These are phyloP conservation scores for Meredithiella fracta DNA, from an alignment of 2,329 filamentous ascomycete species.

Conservation along the genomic window DNA sequence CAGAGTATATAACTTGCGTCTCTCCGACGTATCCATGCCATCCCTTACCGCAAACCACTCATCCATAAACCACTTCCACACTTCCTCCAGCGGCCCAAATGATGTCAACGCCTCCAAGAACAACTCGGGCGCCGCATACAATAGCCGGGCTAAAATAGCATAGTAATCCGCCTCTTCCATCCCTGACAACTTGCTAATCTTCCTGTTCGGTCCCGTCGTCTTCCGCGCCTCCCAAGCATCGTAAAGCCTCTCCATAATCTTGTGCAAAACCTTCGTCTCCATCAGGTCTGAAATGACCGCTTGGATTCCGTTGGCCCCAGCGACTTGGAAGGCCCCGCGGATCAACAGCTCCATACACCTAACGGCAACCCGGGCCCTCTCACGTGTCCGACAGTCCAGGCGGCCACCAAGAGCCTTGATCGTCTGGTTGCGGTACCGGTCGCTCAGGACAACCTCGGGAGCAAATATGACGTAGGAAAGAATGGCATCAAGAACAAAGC, in stretches of 20 bases:
- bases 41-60: conserved; percentile 57
- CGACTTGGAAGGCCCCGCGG: conserved; percentile 43
- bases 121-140: conserved; percentile 51
- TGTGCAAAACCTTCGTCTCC: conserved; percentile 43
- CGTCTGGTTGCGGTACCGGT: conserved; percentile 35
- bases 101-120: conserved; percentile 43
- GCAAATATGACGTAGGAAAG: conserved; percentile 57
- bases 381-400: conserved; percentile 37
- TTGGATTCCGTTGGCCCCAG: conserved; percentile 42
- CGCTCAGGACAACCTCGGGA: conserved; percentile 46
- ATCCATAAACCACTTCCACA: conserved; percentile 42
- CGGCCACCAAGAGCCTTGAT: conserved; percentile 32
- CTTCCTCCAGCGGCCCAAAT: conserved; percentile 30
- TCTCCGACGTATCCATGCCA: conserved; percentile 45
- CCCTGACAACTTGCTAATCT: conserved; percentile 50
- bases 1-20: conserved; percentile 56
- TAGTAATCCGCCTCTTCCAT: conserved; percentile 76
- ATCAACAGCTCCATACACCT: conserved; percentile 50
- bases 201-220: conserved; percentile 64
- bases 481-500: conserved; percentile 45
- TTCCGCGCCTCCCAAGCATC: conserved; percentile 59
- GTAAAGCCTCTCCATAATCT: conserved; percentile 49
- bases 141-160: conserved; percentile 62
- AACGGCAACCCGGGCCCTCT: conserved; percentile 40
- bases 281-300: conserved; percentile 51